Conservation (phyloP, 2,329 filamentous ascomycete species). For the Aureobasidium sp. region DNA sequence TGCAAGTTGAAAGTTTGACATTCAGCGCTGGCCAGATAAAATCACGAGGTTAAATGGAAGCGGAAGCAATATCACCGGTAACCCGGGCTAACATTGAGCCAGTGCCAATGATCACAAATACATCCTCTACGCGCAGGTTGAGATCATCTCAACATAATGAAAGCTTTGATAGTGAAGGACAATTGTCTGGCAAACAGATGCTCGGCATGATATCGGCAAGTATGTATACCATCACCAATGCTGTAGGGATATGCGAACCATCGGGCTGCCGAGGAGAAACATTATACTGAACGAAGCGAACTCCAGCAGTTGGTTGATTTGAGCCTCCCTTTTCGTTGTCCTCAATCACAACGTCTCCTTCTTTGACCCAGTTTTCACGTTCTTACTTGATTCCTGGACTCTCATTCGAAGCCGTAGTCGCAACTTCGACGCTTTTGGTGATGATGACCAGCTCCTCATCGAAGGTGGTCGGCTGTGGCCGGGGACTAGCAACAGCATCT, state of each 20-base stretch:
- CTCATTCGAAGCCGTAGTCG: not conserved
- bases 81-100: not conserved
- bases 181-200: not conserved
- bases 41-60: not conserved
- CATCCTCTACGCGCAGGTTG: not conserved
- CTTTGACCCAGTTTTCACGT: not conserved
- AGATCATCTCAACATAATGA: not conserved
- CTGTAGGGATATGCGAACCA: not conserved
- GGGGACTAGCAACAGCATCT: not conserved
- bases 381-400: not conserved
- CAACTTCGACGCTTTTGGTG: not conserved
- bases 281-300: not conserved
- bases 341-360: not conserved
- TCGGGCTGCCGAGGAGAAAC: not conserved
- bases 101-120: not conserved
- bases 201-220: not conserved
- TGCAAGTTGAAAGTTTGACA: not conserved
- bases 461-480: not conserved
- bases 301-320: not conserved
- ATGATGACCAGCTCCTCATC: slow-evolving; percentile 7
- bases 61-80: not conserved
- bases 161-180: not conserved
- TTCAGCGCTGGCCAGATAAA: too few relatives aligned
- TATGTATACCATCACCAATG: not conserved
- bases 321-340: not conserved